phyloP scores from a whole-genome alignment of 2,329 filamentous ascomycete genomes.

The Lachnellula subtilissima region DNA sequence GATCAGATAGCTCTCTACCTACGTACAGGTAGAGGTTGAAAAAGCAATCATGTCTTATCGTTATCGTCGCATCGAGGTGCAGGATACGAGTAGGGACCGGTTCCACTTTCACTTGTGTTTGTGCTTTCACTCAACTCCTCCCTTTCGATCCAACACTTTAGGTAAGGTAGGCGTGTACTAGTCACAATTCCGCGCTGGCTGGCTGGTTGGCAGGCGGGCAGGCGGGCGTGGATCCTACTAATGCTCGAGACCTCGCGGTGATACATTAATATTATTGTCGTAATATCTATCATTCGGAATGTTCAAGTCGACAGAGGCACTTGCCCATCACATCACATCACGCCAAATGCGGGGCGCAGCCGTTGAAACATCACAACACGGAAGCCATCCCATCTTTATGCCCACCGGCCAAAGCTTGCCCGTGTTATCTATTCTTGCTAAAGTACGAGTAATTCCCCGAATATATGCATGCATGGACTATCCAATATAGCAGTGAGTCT shows the following conservation, averaged over 20 bases:
- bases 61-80: neutral
- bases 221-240: neutral
- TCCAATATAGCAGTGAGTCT: too few species aligned
- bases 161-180: too few species aligned
- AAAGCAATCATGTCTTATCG: neutral
- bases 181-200: too few species aligned
- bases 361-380: neutral
- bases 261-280: neutral
- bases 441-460: too few species aligned
- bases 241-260: too few species aligned
- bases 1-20: too few species aligned
- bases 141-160: too few species aligned
- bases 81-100: neutral
- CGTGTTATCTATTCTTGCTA: neutral
- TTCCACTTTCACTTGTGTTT: too few species aligned
- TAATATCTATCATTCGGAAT: neutral
- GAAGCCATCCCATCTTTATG: neutral
- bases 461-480: neutral
- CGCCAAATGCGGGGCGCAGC: constrained; percentile 4
- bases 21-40: too few species aligned
- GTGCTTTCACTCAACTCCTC: too few species aligned
- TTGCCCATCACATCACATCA: neutral
- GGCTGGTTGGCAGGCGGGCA: too few species aligned
- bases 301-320: neutral
- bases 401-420: constrained; percentile 7